phyloP scores from a whole-genome alignment of 2,329 filamentous ascomycete species.

The Penicillium sp. region DNA sequence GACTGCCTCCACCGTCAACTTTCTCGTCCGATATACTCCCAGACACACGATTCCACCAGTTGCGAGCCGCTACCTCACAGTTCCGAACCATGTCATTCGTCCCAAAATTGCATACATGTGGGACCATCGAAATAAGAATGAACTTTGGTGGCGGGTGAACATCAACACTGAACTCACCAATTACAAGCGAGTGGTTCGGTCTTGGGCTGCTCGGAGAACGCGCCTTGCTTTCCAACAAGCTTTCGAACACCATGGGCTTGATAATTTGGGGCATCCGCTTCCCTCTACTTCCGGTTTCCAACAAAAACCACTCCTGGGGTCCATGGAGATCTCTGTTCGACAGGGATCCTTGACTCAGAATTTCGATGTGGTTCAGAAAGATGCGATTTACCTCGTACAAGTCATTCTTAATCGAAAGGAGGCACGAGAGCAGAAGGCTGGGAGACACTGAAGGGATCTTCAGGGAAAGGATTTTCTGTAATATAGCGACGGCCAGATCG shows the following conservation, averaged over 20 bases:
- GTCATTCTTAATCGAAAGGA: slow-evolving; percentile 12
- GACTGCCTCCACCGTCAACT: slow-evolving; percentile 19
- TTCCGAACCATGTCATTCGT: slow-evolving; percentile 38
- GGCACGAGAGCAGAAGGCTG: slow-evolving; percentile 1
- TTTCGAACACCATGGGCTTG: slow-evolving; percentile 52
- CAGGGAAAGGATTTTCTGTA: no score
- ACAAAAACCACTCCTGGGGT: slow-evolving; percentile 37
- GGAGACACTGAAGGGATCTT: no score
- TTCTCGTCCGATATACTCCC: slow-evolving; percentile 30
- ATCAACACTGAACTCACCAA: slow-evolving; percentile 31
- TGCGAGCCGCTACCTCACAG: slow-evolving; percentile 34
- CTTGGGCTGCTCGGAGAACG: slow-evolving; percentile 48
- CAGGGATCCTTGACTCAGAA: slow-evolving; percentile 21
- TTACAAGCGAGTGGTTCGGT: slow-evolving; percentile 53
- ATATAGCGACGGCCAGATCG: not conserved
- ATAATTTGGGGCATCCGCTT: slow-evolving; percentile 31
- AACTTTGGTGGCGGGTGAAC: slow-evolving; percentile 55
- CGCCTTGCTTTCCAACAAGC: slow-evolving; percentile 51
- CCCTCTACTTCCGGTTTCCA: not conserved
- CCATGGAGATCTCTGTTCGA: slow-evolving; percentile 36
- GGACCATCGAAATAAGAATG: slow-evolving; percentile 42
- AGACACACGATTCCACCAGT: slow-evolving; percentile 30
- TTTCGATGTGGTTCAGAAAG: slow-evolving; percentile 28
- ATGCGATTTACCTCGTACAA: slow-evolving; percentile 19
- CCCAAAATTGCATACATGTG: slow-evolving; percentile 44